Evolutionary conservation across 2,329 filamentous ascomycete genomes (phyloP).

Genomic region (Pseudogymnoascus sp.): DNA sequence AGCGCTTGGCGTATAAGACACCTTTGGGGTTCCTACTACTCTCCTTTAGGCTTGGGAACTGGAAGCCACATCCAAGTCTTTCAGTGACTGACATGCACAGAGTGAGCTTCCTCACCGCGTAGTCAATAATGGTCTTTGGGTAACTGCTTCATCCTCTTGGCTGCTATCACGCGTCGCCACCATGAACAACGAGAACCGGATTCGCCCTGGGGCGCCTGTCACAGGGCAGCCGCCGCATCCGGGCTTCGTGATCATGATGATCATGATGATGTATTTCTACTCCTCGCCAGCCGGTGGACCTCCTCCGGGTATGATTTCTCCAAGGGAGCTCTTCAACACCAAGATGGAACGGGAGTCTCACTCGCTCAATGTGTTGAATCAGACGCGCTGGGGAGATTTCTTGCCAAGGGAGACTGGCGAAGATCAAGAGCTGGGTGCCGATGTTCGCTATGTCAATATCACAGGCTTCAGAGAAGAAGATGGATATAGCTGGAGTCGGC

Average conservation of each 20-base stretch:
- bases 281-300: constrained; percentile 21
- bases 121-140: constrained; percentile 5
- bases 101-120: background rate
- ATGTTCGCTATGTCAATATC: constrained; percentile 51
- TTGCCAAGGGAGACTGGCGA: constrained; percentile 31
- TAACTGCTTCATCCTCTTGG: background rate
- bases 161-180: constrained; percentile 4
- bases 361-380: constrained; percentile 45
- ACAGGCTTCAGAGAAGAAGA: constrained; percentile 69
- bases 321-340: constrained; percentile 34
- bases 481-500: constrained; percentile 68
- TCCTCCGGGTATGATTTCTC: constrained; percentile 33
- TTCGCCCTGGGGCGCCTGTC: background rate
- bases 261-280: constrained; percentile 27
- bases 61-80: background rate
- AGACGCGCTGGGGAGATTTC: constrained; percentile 53
- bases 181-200: constrained; percentile 1
- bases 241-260: constrained; percentile 22
- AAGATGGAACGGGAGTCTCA: constrained; percentile 44
- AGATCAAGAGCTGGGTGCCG: constrained; percentile 14
- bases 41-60: background rate
- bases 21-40: background rate
- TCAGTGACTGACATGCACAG: background rate
- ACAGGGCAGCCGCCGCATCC: constrained; percentile 6
- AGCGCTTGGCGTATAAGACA: background rate